Evolutionary conservation across 169 alveolate species (phyloP).

Genomic region (Cryptosporidium canis): DNA sequence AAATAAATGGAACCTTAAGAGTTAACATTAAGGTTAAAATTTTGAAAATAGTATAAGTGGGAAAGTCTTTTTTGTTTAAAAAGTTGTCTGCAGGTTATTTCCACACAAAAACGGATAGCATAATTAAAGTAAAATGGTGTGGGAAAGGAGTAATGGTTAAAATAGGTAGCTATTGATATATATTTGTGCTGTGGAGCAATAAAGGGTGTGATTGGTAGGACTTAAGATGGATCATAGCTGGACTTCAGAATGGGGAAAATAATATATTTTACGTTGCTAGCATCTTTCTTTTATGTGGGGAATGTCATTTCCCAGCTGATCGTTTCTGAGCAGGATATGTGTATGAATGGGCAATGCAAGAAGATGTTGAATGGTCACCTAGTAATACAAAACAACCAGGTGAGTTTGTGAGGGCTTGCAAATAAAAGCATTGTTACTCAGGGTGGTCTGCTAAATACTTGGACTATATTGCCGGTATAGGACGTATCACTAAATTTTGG

Average conservation of each 20-base stretch:
- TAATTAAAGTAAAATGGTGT: background rate
- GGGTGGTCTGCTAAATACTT: background rate
- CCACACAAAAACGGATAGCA: background rate
- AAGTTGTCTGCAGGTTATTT: no score
- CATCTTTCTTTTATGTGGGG: background rate
- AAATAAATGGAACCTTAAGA: no score
- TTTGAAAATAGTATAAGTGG: background rate
- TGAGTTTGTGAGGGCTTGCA: constrained; percentile 1
- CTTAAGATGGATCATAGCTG: background rate
- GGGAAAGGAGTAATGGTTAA: background rate
- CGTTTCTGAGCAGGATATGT: constrained; percentile 69
- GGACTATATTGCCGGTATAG: no score
- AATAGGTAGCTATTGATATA: background rate
- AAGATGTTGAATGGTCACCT: constrained; percentile 59
- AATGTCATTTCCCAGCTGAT: constrained; percentile 22
- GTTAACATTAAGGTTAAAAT: no score
- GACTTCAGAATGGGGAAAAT: background rate
- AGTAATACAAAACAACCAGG: constrained; percentile 64
- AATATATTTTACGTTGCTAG: background rate
- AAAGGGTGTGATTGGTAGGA: background rate
- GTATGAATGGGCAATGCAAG: constrained; percentile 64
- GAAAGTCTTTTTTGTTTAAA: background rate
- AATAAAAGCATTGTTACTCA: background rate
- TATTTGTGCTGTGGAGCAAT: background rate
- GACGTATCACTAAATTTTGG: constrained; percentile 53